Conservation (phyloP, 2,329 filamentous ascomycete genomes). For the Ceratocystiopsis minuta region DNA sequence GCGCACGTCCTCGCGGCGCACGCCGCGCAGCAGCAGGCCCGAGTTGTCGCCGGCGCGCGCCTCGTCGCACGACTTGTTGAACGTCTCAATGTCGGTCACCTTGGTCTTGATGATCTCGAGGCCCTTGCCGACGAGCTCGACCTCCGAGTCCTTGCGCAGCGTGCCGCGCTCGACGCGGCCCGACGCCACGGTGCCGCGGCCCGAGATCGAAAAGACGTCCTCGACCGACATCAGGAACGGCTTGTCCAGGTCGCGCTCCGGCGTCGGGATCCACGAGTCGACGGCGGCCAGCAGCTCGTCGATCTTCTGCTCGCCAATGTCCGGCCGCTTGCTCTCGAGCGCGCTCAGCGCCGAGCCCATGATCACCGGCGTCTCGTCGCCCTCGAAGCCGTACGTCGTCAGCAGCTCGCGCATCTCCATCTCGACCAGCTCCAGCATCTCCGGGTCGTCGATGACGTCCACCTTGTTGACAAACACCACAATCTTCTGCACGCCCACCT, state of each 20-base stretch:
- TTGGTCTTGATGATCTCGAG: slow-evolving; percentile 81
- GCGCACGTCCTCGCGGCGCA: slow-evolving; percentile 85
- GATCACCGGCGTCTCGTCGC: slow-evolving; percentile 92
- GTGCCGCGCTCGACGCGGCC: slow-evolving; percentile 92
- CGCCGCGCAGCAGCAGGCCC: slow-evolving; percentile 83
- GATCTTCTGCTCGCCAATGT: slow-evolving; percentile 76
- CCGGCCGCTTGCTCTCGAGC: slow-evolving; percentile 66
- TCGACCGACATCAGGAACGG: slow-evolving; percentile 98
- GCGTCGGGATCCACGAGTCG: slow-evolving; percentile 92
- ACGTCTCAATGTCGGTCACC: slow-evolving; percentile 98
- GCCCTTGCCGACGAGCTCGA: slow-evolving; percentile 86
- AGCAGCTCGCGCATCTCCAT: slow-evolving; percentile 99
- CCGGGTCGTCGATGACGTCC: slow-evolving; percentile 88
- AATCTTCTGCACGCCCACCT: slow-evolving; percentile 95
- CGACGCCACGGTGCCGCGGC: slow-evolving; percentile 90
- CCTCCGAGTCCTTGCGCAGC: slow-evolving; percentile 83
- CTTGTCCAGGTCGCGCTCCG: slow-evolving; percentile 86
- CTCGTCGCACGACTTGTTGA: slow-evolving; percentile 98
- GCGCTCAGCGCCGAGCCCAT: slow-evolving; percentile 94
- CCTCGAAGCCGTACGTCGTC: slow-evolving; percentile 84
- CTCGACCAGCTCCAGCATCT: slow-evolving; percentile 99
- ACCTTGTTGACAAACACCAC: slow-evolving; percentile 99
- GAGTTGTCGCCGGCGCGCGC: slow-evolving; percentile 96
- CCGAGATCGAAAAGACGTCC: slow-evolving; percentile 76
- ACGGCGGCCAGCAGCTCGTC: slow-evolving; percentile 82